Conservation (phyloP, 805 yeast genomes). For the Babjeviella inositovora region DNA sequence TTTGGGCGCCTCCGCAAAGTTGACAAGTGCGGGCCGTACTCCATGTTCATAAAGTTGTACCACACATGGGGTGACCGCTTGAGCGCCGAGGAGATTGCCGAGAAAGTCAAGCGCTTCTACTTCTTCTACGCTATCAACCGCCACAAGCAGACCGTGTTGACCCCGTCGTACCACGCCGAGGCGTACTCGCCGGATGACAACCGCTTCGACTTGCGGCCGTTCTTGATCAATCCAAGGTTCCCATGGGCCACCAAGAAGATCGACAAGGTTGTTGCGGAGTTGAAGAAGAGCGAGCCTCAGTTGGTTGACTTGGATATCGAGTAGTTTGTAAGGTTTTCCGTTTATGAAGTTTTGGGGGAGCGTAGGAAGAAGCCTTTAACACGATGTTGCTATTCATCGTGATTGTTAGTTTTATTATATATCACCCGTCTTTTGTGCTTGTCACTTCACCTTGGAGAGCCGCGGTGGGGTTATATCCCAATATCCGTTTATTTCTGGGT, state of each 20-base stretch:
- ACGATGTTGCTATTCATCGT: no score
- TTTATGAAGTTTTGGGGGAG: no score
- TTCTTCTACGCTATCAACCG: slow-evolving; percentile 90
- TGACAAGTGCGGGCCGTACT: slow-evolving; percentile 90
- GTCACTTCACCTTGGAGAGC: no score
- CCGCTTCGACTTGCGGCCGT: slow-evolving; percentile 92
- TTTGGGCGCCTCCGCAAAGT: slow-evolving; percentile 88
- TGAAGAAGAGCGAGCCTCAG: no score
- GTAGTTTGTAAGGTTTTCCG: no score
- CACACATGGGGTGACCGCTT: slow-evolving; percentile 87
- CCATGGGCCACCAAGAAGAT: slow-evolving; percentile 84
- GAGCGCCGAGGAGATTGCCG: slow-evolving; percentile 75
- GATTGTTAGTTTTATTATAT: no score
- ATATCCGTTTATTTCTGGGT: no score
- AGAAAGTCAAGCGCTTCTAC: slow-evolving; percentile 83
- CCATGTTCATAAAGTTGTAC: slow-evolving; percentile 79
- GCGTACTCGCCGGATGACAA: slow-evolving; percentile 97
- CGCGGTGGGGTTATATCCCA: no score
- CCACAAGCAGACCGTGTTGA: slow-evolving; percentile 94
- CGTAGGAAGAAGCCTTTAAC: no score
- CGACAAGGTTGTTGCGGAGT: slow-evolving; percentile 56
- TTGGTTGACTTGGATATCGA: slow-evolving; percentile 3
- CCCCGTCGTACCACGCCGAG: slow-evolving; percentile 97
- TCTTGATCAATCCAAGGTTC: slow-evolving; percentile 78
- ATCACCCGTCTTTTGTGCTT: no score